Base-by-base conservation (phyloP, 2,329 filamentous ascomycete genomes). In the Penicillium sp. region DNA sequence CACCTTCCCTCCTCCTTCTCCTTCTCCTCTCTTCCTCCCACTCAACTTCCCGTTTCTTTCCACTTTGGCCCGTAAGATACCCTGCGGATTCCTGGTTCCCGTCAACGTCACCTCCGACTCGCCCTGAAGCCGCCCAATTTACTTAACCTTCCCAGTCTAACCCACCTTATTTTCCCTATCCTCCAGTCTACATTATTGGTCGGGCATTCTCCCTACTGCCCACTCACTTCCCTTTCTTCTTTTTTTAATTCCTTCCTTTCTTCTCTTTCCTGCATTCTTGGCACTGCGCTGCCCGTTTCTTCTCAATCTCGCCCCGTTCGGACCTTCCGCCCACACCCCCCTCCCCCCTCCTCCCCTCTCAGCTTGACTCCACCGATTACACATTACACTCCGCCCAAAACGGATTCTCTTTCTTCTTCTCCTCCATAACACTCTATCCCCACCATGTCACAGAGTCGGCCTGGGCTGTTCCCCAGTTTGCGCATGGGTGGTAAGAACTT, bases 401-500 rank as follows among this genome's bases (percentile, higher is more conserved):
- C 78, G 75, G 74, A 73, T 70, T 67, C 68, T 27, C 60, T 67
- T 66, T 67, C 50, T 67, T 72, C 48, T 68, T 74, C 64, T 15
- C 35, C 62, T 57, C 65, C 60, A 69, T 67, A 71, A 54, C 52
- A 54, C 48, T 50, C 43, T 46, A 39, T 45, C 47, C 52, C 54
- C 60, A 68, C 68, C 68, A 94, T 95, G 89, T 89, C 87, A 77
- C 84, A 89, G 73, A 93, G 84, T 75, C 81, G 90, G 77, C 86
- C 90, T 70, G 86, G 87, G 78, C 84, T 88, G 65, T 95, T 97
- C 74, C 78, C 78, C 51, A 82, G 78, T 67, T 72, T 97, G 76
- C 87, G 91, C 75, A 96, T 97, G 89, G 93, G 91, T 81, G 93
- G 91, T 96, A 78, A 84, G 87, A 40, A 21, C 23, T 14, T 28